Conservation (phyloP, 305 asterid genomes). For the Rubia tinctorum region DNA sequence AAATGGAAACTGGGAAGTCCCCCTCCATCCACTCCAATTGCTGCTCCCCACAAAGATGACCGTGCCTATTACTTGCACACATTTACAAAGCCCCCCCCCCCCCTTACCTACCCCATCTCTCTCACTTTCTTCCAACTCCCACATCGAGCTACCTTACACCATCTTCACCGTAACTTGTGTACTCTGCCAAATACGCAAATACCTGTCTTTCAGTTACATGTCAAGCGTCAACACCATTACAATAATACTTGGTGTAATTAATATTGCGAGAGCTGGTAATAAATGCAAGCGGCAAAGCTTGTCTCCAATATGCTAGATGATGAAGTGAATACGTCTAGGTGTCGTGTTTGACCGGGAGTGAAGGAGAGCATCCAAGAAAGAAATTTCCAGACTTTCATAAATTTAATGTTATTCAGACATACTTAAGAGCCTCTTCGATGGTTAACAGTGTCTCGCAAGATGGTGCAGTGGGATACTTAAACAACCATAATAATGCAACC, state of each 20-base stretch:
- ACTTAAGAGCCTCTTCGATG: too few species aligned
- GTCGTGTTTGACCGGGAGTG: conserved; percentile 8
- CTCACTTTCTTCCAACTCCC: neutral
- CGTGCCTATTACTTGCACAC: neutral
- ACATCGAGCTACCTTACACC: neutral
- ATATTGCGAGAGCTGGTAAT: neutral
- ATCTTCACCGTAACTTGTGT: neutral
- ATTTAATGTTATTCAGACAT: too few species aligned
- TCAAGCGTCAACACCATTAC: neutral
- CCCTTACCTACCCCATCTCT: neutral
- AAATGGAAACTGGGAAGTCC: neutral
- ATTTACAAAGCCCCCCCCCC: neutral
- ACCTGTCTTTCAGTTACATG: neutral
- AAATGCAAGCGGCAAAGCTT: neutral
- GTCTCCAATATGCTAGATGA: neutral
- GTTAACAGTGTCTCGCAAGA: too few species aligned
- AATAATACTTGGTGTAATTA: neutral
- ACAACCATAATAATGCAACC: too few species aligned
- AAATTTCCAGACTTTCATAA: neutral
- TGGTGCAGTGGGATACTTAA: too few species aligned
- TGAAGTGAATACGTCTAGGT: neutral
- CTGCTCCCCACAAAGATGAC: neutral
- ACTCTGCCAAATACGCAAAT: neutral
- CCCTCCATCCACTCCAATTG: neutral
- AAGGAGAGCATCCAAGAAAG: neutral